Base-by-base conservation (phyloP, 768 basidiomycete species). In the Cubamyces sp. region DNA sequence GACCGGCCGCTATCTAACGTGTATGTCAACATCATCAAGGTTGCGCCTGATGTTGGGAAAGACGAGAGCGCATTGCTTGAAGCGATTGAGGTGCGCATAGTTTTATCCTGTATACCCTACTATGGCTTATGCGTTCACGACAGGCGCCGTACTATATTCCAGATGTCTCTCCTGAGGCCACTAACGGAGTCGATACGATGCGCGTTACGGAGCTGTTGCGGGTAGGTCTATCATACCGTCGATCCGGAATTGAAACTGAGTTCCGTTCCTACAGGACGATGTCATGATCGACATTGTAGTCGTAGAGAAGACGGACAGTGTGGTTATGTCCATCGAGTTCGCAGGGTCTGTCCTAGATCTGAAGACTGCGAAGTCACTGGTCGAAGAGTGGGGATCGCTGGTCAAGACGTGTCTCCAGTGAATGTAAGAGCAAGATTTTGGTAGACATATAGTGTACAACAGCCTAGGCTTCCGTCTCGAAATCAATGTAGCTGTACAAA, bases 11-110 rank as follows among this genome's bases (percentile, higher is more conserved):
- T 82, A 25, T 76, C 73, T 54, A 82, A 82, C 56, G 78, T 81
- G 25, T 78, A 73, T 52, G 73, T 82, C 45, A 82, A 82, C 54
- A 71, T 82, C 19, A 69, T 82, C 57, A 77, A 75, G 66, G 60
- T 73, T 39, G 68, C 73, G 15, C 74, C 74, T 18, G 73, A 75
- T 19, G 60, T 61, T 26, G 57, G 57, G 15, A 62, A 52, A 14
- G 57, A 46, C 56, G 57, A 23, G 30, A 45, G 39, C 43, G 23
- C 23, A 7, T 21, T 78, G 19, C 67, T 80, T 5, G 61, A 71
- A 47, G 70, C 73, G 1, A 71, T 77, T n/a, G 67, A 76, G 48
- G 81, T 81, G 53, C 66, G 71, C 69, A 6, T 25, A 21, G 4
- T 30, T 9, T 23, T 25, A 45, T 21, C 23, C 25, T 3, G 28